phyloP scores from a whole-genome alignment of 1,284 basidiomycete genomes.

The Cystobasidium sp. region DNA sequence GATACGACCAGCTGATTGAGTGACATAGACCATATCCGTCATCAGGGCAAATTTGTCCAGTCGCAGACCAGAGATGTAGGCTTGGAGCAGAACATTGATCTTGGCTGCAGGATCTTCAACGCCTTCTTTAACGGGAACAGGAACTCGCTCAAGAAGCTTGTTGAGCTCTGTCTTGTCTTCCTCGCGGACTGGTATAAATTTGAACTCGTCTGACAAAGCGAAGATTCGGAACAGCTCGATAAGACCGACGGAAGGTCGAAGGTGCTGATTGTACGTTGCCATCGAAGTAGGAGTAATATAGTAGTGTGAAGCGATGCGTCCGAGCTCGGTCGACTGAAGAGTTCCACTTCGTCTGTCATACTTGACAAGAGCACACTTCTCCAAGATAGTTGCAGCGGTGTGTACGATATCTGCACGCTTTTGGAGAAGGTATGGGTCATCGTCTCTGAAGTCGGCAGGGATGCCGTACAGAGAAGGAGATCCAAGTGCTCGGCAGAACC shows the following conservation, averaged over 20 bases:
- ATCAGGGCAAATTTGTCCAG: conserved; percentile 94
- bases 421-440: conserved; percentile 81
- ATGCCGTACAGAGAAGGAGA: conserved; percentile 88
- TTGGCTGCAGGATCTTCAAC: conserved; percentile 96
- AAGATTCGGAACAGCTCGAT: conserved; percentile 96
- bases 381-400: conserved; percentile 88
- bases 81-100: conserved; percentile 94
- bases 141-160: conserved; percentile 77
- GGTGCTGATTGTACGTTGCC: conserved; percentile 94
- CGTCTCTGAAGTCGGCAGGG: conserved; percentile 86
- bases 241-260: conserved; percentile 77
- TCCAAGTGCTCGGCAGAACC: conserved; percentile 96
- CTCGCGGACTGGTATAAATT: conserved; percentile 76
- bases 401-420: conserved; percentile 87
- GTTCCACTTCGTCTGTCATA: conserved; percentile 88
- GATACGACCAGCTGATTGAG: conserved; percentile 67
- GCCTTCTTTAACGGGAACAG: conserved; percentile 95
- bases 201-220: conserved; percentile 96
- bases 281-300: conserved; percentile 96
- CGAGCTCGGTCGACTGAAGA: conserved; percentile 89
- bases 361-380: conserved; percentile 91
- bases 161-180: conserved; percentile 57
- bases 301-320: conserved; percentile 93
- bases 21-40: conserved; percentile 86
- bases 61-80: conserved; percentile 93